These are phyloP conservation scores for Hevea brasiliensis DNA, from an alignment of 345 rosid genomes.

Conservation along the genomic window DNA sequence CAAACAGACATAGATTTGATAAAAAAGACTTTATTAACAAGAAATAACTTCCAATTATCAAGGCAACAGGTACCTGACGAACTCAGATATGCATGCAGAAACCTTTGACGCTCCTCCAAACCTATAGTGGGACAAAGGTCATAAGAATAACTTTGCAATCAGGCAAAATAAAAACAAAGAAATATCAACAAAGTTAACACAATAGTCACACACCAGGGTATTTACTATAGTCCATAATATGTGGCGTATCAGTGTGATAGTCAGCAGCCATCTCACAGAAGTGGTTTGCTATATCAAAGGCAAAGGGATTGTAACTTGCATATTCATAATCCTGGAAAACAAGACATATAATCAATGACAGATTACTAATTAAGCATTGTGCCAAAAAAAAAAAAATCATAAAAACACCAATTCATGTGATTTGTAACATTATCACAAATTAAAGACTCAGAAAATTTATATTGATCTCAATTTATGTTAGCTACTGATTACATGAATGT, in stretches of 20 bases:
- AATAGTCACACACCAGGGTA: conserved; percentile 27
- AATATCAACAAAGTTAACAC: background rate
- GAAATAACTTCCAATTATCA: background rate
- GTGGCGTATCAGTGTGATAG: conserved; percentile 35
- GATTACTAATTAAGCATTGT: background rate
- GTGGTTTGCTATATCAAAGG: conserved; percentile 40
- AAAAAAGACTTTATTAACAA: background rate
- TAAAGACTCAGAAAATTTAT: background rate
- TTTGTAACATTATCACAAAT: background rate
- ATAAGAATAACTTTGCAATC: background rate
- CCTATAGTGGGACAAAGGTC: conserved; percentile 36
- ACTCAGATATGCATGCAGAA: conserved; percentile 56
- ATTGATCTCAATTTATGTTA: background rate
- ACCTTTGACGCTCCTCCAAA: conserved; percentile 67
- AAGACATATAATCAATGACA: conserved; percentile 4
- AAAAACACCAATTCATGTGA: background rate
- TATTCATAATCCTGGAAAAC: conserved; percentile 35
- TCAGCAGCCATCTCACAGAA: conserved; percentile 41
- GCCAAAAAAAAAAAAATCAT: background rate
- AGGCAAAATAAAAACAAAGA: background rate
- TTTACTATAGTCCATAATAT: conserved; percentile 31
- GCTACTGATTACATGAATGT: background rate
- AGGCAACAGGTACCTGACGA: conserved; percentile 50
- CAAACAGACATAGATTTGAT: background rate
- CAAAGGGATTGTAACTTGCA: conserved; percentile 36